Evolutionary conservation across 1,139 yeast genomes (phyloP).

Genomic region (Blastobotrys buckinghamii): DNA sequence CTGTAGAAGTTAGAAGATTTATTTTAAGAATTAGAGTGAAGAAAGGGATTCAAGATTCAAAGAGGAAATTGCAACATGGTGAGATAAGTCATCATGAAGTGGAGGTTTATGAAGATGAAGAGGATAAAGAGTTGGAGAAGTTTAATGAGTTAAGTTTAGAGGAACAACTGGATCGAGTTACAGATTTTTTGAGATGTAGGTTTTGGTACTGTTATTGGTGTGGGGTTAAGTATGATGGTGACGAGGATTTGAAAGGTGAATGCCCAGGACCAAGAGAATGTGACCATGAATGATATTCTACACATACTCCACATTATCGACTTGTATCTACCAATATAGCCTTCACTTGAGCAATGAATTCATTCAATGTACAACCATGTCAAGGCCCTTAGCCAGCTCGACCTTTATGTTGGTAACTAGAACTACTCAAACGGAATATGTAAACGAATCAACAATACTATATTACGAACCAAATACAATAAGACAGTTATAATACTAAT

Average conservation of each 20-base stretch:
- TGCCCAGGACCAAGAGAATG: slow-evolving; percentile 45
- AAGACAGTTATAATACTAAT: too few species aligned
- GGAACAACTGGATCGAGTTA: slow-evolving; percentile 30
- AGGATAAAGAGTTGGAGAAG: slow-evolving; percentile 21
- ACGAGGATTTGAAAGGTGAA: slow-evolving; percentile 36
- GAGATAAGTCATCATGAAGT: not conserved
- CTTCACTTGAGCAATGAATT: too few species aligned
- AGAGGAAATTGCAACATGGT: slow-evolving; percentile 3
- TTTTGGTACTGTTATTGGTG: slow-evolving; percentile 46
- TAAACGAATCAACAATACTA: too few species aligned
- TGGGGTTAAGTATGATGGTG: slow-evolving; percentile 38
- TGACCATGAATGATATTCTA: slow-evolving; percentile 33
- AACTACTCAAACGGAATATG: too few species aligned
- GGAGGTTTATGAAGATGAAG: slow-evolving; percentile 11
- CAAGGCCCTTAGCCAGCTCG: too few species aligned
- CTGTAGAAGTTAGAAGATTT: slow-evolving; percentile 24
- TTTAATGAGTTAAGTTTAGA: slow-evolving; percentile 26
- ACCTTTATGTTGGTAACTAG: too few species aligned
- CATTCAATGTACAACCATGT: too few species aligned
- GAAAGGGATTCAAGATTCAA: slow-evolving; percentile 11
- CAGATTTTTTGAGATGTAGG: slow-evolving; percentile 35
- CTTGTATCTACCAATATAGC: too few species aligned
- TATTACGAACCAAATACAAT: too few species aligned
- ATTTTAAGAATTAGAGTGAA: slow-evolving; percentile 16
- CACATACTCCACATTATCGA: too few species aligned